Evolutionary conservation across 139 green algal species (phyloP).

Genomic region (Tetraselmis chui): DNA sequence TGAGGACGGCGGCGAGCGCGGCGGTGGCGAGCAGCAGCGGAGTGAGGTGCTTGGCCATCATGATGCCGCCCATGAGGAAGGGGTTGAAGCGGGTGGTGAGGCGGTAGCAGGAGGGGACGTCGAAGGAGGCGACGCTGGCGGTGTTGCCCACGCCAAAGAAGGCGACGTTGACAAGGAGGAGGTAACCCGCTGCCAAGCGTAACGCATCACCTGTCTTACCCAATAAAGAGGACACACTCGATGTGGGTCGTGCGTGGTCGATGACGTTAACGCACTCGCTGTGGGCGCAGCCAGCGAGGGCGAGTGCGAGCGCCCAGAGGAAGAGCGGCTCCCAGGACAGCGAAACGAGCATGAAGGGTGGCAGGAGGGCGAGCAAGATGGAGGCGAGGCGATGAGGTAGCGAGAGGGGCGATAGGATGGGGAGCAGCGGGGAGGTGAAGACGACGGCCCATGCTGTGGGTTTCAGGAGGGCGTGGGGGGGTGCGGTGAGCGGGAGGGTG

Average conservation of each 20-base stretch:
- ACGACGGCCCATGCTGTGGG: neutral
- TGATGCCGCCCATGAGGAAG: constrained; percentile 26
- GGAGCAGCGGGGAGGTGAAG: neutral
- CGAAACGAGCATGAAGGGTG: neutral
- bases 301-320: neutral
- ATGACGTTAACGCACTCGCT: too few species aligned
- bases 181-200: constrained; percentile 10
- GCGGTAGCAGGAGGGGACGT: constrained; percentile 25
- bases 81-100: constrained; percentile 30
- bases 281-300: neutral
- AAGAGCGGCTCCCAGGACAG: constrained; percentile 16
- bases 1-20: constrained; percentile 14
- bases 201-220: neutral
- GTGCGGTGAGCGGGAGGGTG: neutral
- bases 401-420: neutral
- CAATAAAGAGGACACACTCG: neutral
- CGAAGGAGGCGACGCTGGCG: constrained; percentile 29
- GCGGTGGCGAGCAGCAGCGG: constrained; percentile 18
- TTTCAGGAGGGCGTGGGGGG: neutral
- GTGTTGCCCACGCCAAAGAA: constrained; percentile 37
- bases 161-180: constrained; percentile 20
- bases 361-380: constrained; percentile 8
- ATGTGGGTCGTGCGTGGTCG: too few species aligned
- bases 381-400: neutral
- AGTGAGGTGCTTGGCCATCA: constrained; percentile 29